Conservation (phyloP, 2,329 filamentous ascomycete species). For the Fusarium sublunatum region DNA sequence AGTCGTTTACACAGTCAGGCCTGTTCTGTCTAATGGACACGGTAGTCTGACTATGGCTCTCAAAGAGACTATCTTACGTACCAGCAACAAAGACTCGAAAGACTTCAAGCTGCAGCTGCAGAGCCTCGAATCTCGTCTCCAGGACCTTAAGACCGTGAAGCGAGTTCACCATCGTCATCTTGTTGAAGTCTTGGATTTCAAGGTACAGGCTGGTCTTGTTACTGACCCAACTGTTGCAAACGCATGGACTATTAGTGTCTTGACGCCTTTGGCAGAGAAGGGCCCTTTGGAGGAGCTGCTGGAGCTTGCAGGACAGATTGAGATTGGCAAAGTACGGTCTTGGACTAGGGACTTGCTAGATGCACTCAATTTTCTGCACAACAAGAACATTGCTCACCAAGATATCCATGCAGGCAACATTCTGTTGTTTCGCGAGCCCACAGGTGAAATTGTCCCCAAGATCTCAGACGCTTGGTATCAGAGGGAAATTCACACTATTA, state of each 20-base stretch:
- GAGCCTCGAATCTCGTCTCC: conserved; percentile 79
- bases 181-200: conserved; percentile 84
- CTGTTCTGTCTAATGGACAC: conserved; percentile 67
- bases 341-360: conserved; percentile 95
- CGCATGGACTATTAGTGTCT: conserved; percentile 77
- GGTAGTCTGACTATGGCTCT: conserved; percentile 74
- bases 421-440: conserved; percentile 76
- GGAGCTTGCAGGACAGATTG: conserved; percentile 79
- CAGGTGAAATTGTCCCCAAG: conserved; percentile 77
- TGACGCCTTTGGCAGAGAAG: conserved; percentile 82
- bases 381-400: conserved; percentile 84
- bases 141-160: conserved; percentile 78
- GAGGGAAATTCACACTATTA: conserved; percentile 72
- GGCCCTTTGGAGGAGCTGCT: conserved; percentile 86
- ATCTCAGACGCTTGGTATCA: conserved; percentile 80
- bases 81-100: conserved; percentile 66
- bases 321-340: conserved; percentile 79
- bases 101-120: conserved; percentile 82
- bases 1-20: conserved; percentile 77
- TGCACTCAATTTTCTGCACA: conserved; percentile 87
- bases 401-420: conserved; percentile 84
- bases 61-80: conserved; percentile 74
- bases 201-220: conserved; percentile 69
- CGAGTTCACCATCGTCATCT: conserved; percentile 80
- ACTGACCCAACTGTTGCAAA: conserved; percentile 52